Base-by-base conservation (phyloP, 495 filamentous ascomycete genomes). In the Chaetomium fimeti region DNA sequence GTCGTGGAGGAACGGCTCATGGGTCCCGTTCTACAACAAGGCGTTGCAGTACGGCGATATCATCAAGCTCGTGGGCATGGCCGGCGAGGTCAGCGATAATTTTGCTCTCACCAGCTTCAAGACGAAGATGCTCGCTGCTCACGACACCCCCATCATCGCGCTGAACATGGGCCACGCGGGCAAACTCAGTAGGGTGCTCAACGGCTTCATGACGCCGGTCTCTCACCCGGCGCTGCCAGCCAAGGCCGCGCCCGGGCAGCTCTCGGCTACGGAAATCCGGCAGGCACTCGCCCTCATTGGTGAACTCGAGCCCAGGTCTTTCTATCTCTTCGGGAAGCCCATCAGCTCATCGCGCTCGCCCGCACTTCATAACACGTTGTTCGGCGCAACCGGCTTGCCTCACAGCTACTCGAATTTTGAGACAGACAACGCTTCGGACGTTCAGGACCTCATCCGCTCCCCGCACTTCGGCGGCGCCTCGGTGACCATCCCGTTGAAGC, bases 111-210 rank as follows among this genome's bases (percentile, higher is more conserved):
- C 86, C 67, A 85, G 86, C 60, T 99, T 98, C 85, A 92, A 89
- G 78, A 79, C 79, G 40, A 89, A 84, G 84, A 90, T 91, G 66
- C 81, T 83, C 40, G 76, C 83, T 29, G 82, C 86, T 0, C 90
- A 96, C 71, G 81, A 89, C 40, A 85, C 84, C 12, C 94, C 91
- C 5, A 72, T 98, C 66, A 97, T 99, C 70, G 92, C 91, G 3
- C 88, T 99, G 77, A 98, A 99, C 77, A 98, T 98, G 93, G 93
- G 95, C 42, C 81, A 86, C 22, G 79, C 84, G 36, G 94, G 94
- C 25, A 93, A 97, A 74, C 85, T 97, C 18, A 95, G 91, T 72
- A 85, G 94, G 38, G 88, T 99, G 61, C 78, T 93, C 61, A 98
- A 98, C 76, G 79, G 82, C 60, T 98, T 98, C 82, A 84, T 99